Conservation (phyloP, 2,329 filamentous ascomycete species). For the Diaporthe humulicola region DNA sequence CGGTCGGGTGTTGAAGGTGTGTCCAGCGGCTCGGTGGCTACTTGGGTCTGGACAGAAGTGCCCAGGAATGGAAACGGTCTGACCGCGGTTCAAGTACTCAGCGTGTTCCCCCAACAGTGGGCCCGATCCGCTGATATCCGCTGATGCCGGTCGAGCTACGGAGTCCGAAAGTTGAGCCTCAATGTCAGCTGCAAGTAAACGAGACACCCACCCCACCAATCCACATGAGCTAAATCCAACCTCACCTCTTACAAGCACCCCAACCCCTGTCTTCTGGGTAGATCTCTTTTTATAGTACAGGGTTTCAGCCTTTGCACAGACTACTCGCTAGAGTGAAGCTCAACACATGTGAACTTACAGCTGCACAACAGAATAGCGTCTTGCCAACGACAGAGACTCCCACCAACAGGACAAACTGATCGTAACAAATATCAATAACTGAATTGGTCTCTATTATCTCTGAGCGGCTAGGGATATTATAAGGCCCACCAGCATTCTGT, state of each 20-base stretch:
- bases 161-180: conserved; percentile 37
- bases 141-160: conserved; percentile 30
- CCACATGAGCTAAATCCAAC: conserved; percentile 34
- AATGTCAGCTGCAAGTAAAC: conserved; percentile 32
- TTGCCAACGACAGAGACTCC: background rate
- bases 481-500: background rate
- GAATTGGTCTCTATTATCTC: background rate
- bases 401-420: background rate
- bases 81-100: conserved; percentile 5
- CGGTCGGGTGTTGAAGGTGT: background rate
- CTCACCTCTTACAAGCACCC: conserved; percentile 15
- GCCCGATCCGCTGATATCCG: conserved; percentile 31
- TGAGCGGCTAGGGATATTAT: background rate
- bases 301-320: background rate
- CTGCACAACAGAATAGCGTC: background rate
- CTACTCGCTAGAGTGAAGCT: background rate
- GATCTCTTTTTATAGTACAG: background rate
- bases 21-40: conserved; percentile 33
- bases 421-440: background rate
- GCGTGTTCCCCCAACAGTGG: conserved; percentile 18
- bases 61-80: background rate
- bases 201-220: conserved; percentile 15
- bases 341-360: background rate
- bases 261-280: background rate
- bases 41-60: conserved; percentile 10